These are phyloP conservation scores for Sporothrix sp. DNA, from an alignment of 2,329 filamentous ascomycete genomes.

Conservation along the genomic window DNA sequence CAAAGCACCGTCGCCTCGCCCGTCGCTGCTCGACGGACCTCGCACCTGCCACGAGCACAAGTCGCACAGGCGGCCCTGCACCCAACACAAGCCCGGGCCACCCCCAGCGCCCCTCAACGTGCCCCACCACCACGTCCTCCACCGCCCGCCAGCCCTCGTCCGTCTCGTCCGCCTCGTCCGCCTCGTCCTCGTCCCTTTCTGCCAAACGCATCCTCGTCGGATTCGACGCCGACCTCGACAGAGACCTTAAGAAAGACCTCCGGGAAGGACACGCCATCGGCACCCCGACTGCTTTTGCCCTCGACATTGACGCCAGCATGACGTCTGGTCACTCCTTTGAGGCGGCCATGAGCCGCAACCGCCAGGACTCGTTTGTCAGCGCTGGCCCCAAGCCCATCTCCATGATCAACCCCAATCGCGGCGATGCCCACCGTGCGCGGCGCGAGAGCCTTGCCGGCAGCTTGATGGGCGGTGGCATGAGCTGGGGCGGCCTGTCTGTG, in stretches of 20 bases:
- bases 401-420: constrained; percentile 54
- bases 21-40: background rate
- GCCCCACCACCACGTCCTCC: background rate
- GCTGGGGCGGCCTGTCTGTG: constrained; percentile 92
- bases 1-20: constrained; percentile 10
- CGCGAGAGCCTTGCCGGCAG: constrained; percentile 55
- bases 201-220: background rate
- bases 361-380: constrained; percentile 57
- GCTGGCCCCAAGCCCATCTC: constrained; percentile 57
- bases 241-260: constrained; percentile 25
- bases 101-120: background rate
- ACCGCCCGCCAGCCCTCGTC: background rate
- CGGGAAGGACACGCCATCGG: constrained; percentile 10
- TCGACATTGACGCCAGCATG: constrained; percentile 33
- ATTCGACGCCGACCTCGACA: constrained; percentile 20
- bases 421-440: constrained; percentile 48
- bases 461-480: constrained; percentile 76
- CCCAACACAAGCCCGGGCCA: background rate
- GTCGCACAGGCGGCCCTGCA: background rate
- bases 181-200: background rate
- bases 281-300: background rate
- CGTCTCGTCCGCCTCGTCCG: background rate
- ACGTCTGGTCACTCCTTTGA: constrained; percentile 51
- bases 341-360: constrained; percentile 46
- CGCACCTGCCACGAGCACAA: too few species aligned